A percentile compares a stretch with the other conserved stretches of the same genome.
These are phyloP conservation scores for Pichia sp. DNA, from an alignment of 1,139 yeast genomes.

Conservation along the genomic window DNA sequence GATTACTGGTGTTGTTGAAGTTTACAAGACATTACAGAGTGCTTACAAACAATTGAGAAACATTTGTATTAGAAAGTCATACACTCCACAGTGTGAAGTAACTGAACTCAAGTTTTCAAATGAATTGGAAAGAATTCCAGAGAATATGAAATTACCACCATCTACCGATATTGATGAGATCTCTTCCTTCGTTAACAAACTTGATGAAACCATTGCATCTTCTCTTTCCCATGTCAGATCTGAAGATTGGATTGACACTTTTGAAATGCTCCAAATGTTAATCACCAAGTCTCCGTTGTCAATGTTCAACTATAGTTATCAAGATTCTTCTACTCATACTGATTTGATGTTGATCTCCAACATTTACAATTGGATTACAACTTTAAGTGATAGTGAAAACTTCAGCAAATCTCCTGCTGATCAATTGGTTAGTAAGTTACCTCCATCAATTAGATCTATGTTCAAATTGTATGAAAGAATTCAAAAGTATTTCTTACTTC, in stretches of 20 bases:
- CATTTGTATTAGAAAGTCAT: slow-evolving; percentile 72
- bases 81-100: slow-evolving; percentile 57
- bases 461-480: slow-evolving; percentile 68
- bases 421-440: slow-evolving; percentile 56
- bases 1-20: slow-evolving; percentile 11
- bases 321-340: slow-evolving; percentile 42
- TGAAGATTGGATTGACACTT: slow-evolving; percentile 79
- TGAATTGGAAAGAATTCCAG: slow-evolving; percentile 27
- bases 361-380: slow-evolving; percentile 66
- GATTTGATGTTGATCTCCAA: slow-evolving; percentile 66
- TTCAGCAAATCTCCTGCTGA: slow-evolving; percentile 30
- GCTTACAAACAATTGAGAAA: slow-evolving; percentile 71
- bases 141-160: slow-evolving; percentile 26
- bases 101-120: slow-evolving; percentile 26
- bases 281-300: slow-evolving; percentile 51
- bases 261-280: slow-evolving; percentile 71
- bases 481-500: slow-evolving; percentile 60
- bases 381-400: slow-evolving; percentile 44
- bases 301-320: slow-evolving; percentile 57
- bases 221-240: slow-evolving; percentile 59
- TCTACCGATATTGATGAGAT: slow-evolving; percentile 40
- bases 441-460: slow-evolving; percentile 66
- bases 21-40: slow-evolving; percentile 24
- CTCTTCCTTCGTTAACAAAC: slow-evolving; percentile 57
- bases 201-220: slow-evolving; percentile 63